phyloP scores from a whole-genome alignment of 257 asterid genomes.

The Thymus quinquecostatus region DNA sequence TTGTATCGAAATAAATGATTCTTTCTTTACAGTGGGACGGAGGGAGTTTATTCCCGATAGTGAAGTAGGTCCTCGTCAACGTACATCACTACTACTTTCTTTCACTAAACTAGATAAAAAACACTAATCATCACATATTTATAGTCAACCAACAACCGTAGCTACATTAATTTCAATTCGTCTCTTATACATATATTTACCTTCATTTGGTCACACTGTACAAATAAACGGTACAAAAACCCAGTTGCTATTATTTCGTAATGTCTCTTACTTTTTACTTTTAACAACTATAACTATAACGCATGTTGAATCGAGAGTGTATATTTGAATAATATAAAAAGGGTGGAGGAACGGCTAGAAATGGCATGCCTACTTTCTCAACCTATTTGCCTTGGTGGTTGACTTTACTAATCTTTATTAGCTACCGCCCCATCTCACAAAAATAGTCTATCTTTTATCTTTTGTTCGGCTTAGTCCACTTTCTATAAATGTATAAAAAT shows the following conservation, averaged over 20 bases:
- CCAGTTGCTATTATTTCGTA: background rate
- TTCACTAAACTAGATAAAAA: background rate
- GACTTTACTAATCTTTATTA: constrained; percentile 4
- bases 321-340: too few relatives aligned
- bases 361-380: constrained; percentile 13
- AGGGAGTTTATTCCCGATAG: background rate
- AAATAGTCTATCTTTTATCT: too few relatives aligned
- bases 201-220: too few relatives aligned
- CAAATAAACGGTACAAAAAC: background rate
- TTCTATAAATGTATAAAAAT: too few relatives aligned
- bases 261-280: too few relatives aligned
- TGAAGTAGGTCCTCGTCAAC: background rate
- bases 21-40: too few relatives aligned
- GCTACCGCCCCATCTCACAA: too few relatives aligned
- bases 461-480: too few relatives aligned
- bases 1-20: too few relatives aligned
- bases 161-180: background rate
- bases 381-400: constrained; percentile 31
- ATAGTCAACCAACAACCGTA: background rate
- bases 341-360: constrained; percentile 10
- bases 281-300: too few relatives aligned
- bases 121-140: background rate
- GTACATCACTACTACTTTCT: background rate
- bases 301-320: too few relatives aligned
- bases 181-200: background rate